A percentile compares a stretch with the other conserved stretches of the same genome.
These are phyloP conservation scores for Colletotrichum chlorophyti DNA, from an alignment of 2,329 filamentous ascomycete genomes.

Conservation along the genomic window DNA sequence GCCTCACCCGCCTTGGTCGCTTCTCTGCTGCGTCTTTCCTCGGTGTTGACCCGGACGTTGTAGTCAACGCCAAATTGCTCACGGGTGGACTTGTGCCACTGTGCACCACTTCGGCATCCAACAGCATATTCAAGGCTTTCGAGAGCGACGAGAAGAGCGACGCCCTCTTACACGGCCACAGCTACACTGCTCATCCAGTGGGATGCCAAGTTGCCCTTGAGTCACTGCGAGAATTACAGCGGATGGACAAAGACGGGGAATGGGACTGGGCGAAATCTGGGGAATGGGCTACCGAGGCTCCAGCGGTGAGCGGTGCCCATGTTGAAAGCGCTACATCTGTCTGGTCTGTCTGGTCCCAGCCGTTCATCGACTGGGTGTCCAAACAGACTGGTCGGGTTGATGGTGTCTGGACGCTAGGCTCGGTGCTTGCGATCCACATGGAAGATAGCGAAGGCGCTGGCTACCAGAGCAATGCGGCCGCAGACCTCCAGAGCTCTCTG, in stretches of 20 bases:
- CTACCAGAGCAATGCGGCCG: conserved; percentile 55
- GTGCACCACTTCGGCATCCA: conserved; percentile 76
- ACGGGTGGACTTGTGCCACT: conserved; percentile 83
- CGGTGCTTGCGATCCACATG: conserved; percentile 72
- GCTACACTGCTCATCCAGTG: conserved; percentile 84
- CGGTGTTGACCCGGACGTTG: conserved; percentile 72
- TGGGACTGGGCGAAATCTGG: conserved; percentile 64
- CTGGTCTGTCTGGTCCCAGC: conserved; percentile 77
- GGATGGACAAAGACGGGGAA: conserved; percentile 59
- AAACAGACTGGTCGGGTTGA: conserved; percentile 57
- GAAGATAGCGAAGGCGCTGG: conserved; percentile 48
- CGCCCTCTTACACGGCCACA: conserved; percentile 83
- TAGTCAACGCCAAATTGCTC: conserved; percentile 82
- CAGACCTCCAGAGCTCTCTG: conserved; percentile 44
- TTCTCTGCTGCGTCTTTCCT: conserved; percentile 76
- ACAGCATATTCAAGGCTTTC: conserved; percentile 77
- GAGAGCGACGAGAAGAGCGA: conserved; percentile 76
- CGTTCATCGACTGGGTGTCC: conserved; percentile 67
- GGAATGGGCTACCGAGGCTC: conserved; percentile 40
- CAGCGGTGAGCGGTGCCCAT: neutral
- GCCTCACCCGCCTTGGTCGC: conserved; percentile 80
- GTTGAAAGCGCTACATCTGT: conserved; percentile 27
- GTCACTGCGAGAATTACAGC: conserved; percentile 64
- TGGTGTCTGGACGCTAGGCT: conserved; percentile 76
- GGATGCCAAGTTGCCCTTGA: conserved; percentile 81